Base-by-base conservation (phyloP, 2,329 filamentous ascomycete species). In the Gliomastix tumulicola region DNA sequence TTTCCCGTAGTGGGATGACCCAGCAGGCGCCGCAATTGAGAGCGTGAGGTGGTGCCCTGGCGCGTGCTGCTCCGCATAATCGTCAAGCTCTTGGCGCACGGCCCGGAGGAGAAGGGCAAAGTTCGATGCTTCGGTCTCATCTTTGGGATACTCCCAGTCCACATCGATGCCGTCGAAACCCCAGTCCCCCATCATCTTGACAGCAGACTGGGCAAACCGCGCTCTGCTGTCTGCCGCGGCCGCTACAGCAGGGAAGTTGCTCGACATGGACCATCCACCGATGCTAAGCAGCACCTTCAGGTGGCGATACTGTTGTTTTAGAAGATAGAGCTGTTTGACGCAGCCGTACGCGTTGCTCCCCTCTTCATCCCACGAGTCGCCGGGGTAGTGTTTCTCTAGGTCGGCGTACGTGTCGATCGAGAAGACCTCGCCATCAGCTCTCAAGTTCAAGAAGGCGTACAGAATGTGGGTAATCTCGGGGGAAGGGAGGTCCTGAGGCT, bases 211-310 rank as follows among this genome's bases (percentile, higher is more conserved):
- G 2, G 84, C 86, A 53, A 94, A 94, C 3, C 44, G 69, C 41
- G 65, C 61, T 11, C 86, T 74, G 7, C 81, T 82, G 15, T 76
- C 76, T 1, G 76, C 77, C 2, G 76, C 67, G 20, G 15, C 20
- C 15, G 20, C 38, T 5, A 25, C 30, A 6, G 39, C 38, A n/a
- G 27, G 19, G 21, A 34, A 34, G 32, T 34, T 22, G 20, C 19
- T 34, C 9, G 22, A 30, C n/a, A 18, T 87, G 0, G 78, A 84
- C 79, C 82, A 92, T 13, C 88, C 88, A 28, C 88, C 88, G 41
- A 94, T 83, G 23, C 82, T 87, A 8, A 92, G 70, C n/a, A 92
- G 63, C 3, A 83, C 71, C 60, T 94, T 94, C 39, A 94, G 60
- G 36, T 84, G 76, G 16, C 86, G 77, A 55, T 94, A 77, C 46